Conservation (phyloP, 129 eudicot genomes). For the Apium graveolens region DNA sequence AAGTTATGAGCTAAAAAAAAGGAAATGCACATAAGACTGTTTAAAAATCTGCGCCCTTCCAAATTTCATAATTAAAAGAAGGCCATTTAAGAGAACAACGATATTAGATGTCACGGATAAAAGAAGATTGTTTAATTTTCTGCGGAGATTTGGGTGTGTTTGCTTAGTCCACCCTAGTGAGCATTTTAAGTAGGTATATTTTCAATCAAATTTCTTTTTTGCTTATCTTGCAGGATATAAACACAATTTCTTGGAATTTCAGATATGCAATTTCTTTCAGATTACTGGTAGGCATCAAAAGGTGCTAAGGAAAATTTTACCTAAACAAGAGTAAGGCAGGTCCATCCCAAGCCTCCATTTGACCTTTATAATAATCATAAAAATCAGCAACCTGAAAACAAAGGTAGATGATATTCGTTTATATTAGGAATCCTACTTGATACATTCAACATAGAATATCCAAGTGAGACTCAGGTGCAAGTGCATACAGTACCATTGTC, state of each 20-base stretch:
- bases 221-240: background rate
- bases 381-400: conserved; percentile 69
- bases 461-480: background rate
- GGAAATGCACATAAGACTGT: background rate
- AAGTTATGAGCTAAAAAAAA: background rate
- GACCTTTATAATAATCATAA: conserved; percentile 97
- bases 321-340: conserved; percentile 98
- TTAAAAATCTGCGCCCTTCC: background rate
- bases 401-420: conserved; percentile 1
- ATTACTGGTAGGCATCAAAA: background rate
- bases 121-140: background rate
- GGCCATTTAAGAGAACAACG: background rate
- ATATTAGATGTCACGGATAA: background rate
- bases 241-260: background rate
- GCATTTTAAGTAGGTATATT: background rate
- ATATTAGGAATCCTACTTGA: background rate
- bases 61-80: background rate
- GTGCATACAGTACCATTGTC: background rate
- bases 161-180: background rate
- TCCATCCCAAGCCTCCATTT: conserved; percentile 99
- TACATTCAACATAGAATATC: background rate
- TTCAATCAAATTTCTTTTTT: background rate
- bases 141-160: background rate
- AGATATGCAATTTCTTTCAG: background rate
- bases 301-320: conserved; percentile 22